Conservation (phyloP, 1,139 yeast species). For the Candida anutae region DNA sequence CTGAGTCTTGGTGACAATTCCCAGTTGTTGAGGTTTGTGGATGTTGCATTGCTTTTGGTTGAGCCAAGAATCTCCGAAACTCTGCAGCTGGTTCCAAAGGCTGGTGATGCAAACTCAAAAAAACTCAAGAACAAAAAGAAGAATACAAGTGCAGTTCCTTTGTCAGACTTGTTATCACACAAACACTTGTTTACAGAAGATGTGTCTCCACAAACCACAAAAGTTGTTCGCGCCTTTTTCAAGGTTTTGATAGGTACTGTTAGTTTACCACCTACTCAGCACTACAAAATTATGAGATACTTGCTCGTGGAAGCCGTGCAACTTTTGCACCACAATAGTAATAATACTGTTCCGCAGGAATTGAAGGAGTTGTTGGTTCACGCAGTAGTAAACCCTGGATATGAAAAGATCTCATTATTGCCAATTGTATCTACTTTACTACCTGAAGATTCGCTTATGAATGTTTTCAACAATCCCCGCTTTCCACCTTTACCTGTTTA, state of each 20-base stretch:
- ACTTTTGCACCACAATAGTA: slow-evolving; percentile 16
- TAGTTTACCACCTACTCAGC: slow-evolving; percentile 54
- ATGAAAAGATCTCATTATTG: slow-evolving; percentile 51
- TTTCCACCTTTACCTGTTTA: slow-evolving; percentile 56
- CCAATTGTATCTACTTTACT: slow-evolving; percentile 61
- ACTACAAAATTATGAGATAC: slow-evolving; percentile 54
- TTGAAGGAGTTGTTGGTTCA: slow-evolving; percentile 38
- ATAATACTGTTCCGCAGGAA: slow-evolving; percentile 20
- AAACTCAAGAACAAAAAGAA: slow-evolving; percentile 33
- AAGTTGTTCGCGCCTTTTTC: slow-evolving; percentile 42
- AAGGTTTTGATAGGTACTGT: slow-evolving; percentile 40
- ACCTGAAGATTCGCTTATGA: slow-evolving; percentile 32
- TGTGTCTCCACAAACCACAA: slow-evolving; percentile 30
- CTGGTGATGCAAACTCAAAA: slow-evolving; percentile 6
- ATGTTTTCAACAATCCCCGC: slow-evolving; percentile 66
- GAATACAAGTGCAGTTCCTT: slow-evolving; percentile 35
- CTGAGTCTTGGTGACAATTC: slow-evolving; percentile 31
- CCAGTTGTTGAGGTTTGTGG: slow-evolving; percentile 35
- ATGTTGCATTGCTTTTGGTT: slow-evolving; percentile 35
- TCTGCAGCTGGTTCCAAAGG: slow-evolving; percentile 4
- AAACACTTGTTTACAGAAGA: slow-evolving; percentile 46
- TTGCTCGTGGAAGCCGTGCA: slow-evolving; percentile 41
- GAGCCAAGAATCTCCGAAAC: slow-evolving; percentile 26
- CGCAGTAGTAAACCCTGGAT: slow-evolving; percentile 59
- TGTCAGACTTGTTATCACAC: slow-evolving; percentile 69